phyloP scores from a whole-genome alignment of 2,329 filamentous ascomycete genomes.

The Pezicula radicicola region DNA sequence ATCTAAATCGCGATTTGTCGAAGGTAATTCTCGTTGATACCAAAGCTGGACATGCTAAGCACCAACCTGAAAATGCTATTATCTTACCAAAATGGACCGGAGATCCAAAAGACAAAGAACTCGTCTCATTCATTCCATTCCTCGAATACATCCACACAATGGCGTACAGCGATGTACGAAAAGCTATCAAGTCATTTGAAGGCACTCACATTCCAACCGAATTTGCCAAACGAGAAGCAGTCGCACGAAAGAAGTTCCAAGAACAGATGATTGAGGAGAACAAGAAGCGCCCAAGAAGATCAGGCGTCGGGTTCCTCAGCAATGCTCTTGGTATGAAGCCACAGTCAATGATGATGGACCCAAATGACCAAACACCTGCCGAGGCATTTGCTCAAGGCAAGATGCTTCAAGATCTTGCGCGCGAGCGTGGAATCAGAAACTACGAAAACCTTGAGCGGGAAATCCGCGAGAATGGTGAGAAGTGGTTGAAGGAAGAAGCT shows the following conservation, averaged over 20 bases:
- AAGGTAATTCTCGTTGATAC: constrained; percentile 96
- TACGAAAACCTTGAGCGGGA: constrained; percentile 88
- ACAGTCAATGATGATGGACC: constrained; percentile 63
- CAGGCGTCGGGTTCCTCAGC: constrained; percentile 66
- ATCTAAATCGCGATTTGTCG: constrained; percentile 91
- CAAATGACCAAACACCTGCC: constrained; percentile 58
- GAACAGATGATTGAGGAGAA: constrained; percentile 70
- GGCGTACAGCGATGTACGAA: constrained; percentile 83
- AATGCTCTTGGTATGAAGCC: constrained; percentile 76
- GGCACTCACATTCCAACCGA: constrained; percentile 86
- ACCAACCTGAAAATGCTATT: constrained; percentile 96
- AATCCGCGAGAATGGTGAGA: constrained; percentile 89
- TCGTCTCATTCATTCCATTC: constrained; percentile 90
- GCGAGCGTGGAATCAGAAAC: constrained; percentile 85
- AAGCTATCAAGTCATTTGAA: constrained; percentile 82
- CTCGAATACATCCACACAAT: constrained; percentile 96
- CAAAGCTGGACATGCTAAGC: constrained; percentile 73
- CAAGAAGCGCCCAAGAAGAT: constrained; percentile 56
- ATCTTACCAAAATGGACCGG: constrained; percentile 88
- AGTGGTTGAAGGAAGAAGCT: constrained; percentile 93
- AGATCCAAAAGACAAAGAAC: constrained; percentile 75
- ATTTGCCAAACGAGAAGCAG: constrained; percentile 83
- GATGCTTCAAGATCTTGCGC: constrained; percentile 93
- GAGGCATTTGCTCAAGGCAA: constrained; percentile 89
- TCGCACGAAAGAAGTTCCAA: constrained; percentile 81